Conservation (phyloP, 148 eudicot genomes). For the Fagopyrum esculentum region DNA sequence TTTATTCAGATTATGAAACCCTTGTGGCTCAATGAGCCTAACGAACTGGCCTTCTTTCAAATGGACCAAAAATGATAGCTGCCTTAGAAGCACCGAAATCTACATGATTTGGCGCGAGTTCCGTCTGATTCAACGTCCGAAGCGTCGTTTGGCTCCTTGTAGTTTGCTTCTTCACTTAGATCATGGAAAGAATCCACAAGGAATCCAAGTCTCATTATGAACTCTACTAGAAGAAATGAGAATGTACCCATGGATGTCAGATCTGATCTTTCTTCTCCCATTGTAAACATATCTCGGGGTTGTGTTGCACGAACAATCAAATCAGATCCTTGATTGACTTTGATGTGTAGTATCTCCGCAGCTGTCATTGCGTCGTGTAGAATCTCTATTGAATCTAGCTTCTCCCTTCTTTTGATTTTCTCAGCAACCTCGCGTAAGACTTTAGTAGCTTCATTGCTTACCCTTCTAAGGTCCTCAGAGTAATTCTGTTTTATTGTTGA, state of each 20-base stretch:
- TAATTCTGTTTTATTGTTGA: constrained; percentile 5
- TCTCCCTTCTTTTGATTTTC: constrained; percentile 18
- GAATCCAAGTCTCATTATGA: constrained; percentile 19
- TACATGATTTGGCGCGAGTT: not conserved
- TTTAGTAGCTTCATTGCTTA: constrained; percentile 16
- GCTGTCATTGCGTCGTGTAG: constrained; percentile 14
- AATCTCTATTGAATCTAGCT: constrained; percentile 6
- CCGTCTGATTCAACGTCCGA: not conserved
- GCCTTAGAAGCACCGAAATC: not conserved
- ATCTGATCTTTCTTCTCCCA: constrained; percentile 8
- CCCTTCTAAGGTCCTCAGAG: constrained; percentile 13
- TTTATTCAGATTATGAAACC: not conserved
- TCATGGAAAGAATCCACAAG: constrained; percentile 19
- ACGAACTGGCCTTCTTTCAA: not conserved
- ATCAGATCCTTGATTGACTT: constrained; percentile 10
- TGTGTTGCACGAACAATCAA: not conserved
- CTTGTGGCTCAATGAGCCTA: not conserved
- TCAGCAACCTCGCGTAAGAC: constrained; percentile 16
- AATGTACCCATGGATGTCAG: constrained; percentile 14
- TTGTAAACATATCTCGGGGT: not conserved
- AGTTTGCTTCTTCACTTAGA: constrained; percentile 18
- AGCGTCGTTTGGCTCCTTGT: constrained; percentile 4
- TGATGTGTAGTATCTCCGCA: not conserved
- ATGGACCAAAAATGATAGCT: not conserved
- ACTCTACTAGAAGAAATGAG: constrained; percentile 16